These are phyloP conservation scores for Amaranthus hypochondriacus DNA, from an alignment of 148 eudicot genomes.

Conservation along the genomic window DNA sequence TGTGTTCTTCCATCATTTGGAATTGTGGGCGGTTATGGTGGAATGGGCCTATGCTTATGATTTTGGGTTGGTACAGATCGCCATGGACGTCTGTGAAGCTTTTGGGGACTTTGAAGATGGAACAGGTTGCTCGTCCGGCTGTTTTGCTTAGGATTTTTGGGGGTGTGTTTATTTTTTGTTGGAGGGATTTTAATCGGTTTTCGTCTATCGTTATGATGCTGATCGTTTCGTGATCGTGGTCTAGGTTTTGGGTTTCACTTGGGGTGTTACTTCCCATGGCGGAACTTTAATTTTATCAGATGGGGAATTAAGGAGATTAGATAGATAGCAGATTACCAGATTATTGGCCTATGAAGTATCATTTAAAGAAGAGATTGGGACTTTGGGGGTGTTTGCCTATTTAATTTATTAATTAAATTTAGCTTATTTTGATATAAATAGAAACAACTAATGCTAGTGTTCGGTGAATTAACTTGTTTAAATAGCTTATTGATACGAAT, in stretches of 20 bases:
- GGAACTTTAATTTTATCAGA: too few species aligned
- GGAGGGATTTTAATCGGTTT: slow-evolving; percentile 17
- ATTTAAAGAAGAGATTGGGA: too few species aligned
- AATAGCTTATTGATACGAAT: too few species aligned
- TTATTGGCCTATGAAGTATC: too few species aligned
- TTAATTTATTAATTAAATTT: too few species aligned
- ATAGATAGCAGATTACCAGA: too few species aligned
- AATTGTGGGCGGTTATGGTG: slow-evolving; percentile 49
- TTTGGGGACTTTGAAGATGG: slow-evolving; percentile 66
- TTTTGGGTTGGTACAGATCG: slow-evolving; percentile 49
- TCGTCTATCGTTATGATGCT: slow-evolving; percentile 14
- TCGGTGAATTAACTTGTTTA: too few species aligned
- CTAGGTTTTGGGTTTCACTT: neutral
- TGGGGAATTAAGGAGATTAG: too few species aligned
- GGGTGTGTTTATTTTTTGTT: slow-evolving; percentile 18
- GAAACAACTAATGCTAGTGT: too few species aligned
- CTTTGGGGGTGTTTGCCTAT: too few species aligned
- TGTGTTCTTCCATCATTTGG: slow-evolving; percentile 71
- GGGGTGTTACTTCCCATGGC: slow-evolving; percentile 13
- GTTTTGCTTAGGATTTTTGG: slow-evolving; percentile 53
- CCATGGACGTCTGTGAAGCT: slow-evolving; percentile 49
- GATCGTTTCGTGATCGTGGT: slow-evolving; percentile 6
- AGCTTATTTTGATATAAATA: too few species aligned
- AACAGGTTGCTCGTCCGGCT: slow-evolving; percentile 60
- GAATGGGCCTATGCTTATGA: slow-evolving; percentile 71